Base-by-base conservation (phyloP, 2,329 filamentous ascomycete species). In the Sclerotinia nivalis region DNA sequence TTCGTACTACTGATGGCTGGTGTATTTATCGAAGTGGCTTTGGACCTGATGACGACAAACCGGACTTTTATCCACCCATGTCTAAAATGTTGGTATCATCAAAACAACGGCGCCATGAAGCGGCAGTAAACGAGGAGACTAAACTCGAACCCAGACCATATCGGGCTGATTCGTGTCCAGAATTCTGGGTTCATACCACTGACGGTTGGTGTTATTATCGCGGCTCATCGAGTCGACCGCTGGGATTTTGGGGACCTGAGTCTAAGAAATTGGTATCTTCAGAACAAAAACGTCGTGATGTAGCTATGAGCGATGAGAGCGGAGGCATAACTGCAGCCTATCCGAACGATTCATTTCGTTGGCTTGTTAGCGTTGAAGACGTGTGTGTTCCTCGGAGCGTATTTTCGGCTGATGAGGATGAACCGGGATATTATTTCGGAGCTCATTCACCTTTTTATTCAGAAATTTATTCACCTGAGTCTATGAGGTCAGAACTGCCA, bases 191-290 rank as follows among this genome's bases (percentile, higher is more conserved):
- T n/a, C 55, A 37, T 37, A 37, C 55, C 12, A 58, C 31, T 56
- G 54, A 58, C 20, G 55, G 31, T 58, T 58, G 55, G 55, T 58
- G 55, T 34, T 58, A 37, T 13, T 58, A 40, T 58, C 20, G 55
- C 2, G 55, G 55, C 55, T 40, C 31, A 40, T 58, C 55, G 10
- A 58, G 31, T n/a, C 22, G 37, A 34, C 55, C 34, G 12, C n/a
- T 58, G 34, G 55, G 31, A n/a, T 37, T 37, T 58, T 37, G 55
- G 55, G 55, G 31, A 40, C 55, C 55, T 22, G 31, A 58, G 22
- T n/a, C 31, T 8, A 37, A n/a, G 31, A 40, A 15, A 34, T 40
- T 13, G 22, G 13, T 56, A 34, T 22, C 54, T 34, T 34, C 54
- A 56, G 54, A 12, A 12, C 18, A 56, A 34, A 22, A 34, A 34